Evolutionary conservation across 192 early-diverging fungal species (phyloP).

Genomic region (Coemansia biformis): DNA sequence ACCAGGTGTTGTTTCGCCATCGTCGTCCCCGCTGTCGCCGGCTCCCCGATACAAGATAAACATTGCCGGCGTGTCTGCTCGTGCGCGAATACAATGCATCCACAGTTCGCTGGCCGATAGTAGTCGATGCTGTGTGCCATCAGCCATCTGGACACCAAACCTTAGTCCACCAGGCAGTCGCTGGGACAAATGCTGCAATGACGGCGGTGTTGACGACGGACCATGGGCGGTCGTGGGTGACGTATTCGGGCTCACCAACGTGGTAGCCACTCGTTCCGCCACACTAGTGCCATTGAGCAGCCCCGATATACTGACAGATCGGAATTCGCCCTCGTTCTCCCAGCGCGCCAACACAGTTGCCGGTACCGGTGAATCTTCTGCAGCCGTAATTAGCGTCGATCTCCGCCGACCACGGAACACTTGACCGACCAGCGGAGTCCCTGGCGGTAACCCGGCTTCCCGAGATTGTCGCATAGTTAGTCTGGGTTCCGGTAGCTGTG

Average conservation of each 20-base stretch:
- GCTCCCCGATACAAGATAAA: conserved; percentile 13
- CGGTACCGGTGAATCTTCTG: no score
- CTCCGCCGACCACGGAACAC: no score
- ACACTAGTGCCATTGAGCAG: conserved; percentile 16
- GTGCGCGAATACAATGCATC: conserved; percentile 12
- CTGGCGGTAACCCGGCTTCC: no score
- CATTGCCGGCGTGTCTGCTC: conserved; percentile 5
- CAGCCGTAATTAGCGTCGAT: no score
- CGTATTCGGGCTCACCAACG: not conserved
- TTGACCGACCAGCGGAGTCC: no score
- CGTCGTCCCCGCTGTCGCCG: not conserved
- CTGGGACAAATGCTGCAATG: not conserved
- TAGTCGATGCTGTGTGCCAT: conserved; percentile 1
- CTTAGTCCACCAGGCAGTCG: conserved; percentile 1
- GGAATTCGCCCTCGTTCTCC: conserved; percentile 11
- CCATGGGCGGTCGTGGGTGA: no score
- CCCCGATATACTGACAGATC: conserved; percentile 10
- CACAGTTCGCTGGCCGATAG: conserved; percentile 19
- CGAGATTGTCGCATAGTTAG: no score
- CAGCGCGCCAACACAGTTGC: conserved; percentile 8
- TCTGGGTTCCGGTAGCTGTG: no score
- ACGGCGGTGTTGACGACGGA: no score
- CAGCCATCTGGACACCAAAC: conserved; percentile 4
- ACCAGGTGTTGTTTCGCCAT: no score
- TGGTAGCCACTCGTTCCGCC: conserved; percentile 9